phyloP scores from a whole-genome alignment of 306 rosid species.

The Lotus japonicus region DNA sequence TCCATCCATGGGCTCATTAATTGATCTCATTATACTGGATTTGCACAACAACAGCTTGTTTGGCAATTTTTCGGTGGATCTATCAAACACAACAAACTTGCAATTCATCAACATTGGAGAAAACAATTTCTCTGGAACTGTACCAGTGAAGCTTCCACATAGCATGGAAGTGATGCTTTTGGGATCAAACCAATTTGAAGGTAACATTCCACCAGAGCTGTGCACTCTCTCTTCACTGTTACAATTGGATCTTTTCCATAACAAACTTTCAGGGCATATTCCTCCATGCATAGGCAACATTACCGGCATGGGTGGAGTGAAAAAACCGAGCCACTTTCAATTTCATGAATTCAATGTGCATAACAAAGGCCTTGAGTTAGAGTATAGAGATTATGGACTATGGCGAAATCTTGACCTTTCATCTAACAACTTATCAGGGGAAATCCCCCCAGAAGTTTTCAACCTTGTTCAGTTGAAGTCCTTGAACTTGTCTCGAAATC shows the following conservation, averaged over 20 bases:
- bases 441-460: conserved; percentile 16
- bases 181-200: conserved; percentile 19
- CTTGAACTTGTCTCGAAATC: conserved; percentile 31
- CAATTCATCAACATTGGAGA: conserved; percentile 1
- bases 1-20: conserved; percentile 1
- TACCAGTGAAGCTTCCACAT: conserved; percentile 5
- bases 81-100: neutral
- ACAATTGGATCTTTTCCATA: conserved; percentile 11
- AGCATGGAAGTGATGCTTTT: conserved; percentile 3
- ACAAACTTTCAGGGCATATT: conserved; percentile 19
- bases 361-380: neutral
- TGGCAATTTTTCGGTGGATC: conserved; percentile 6
- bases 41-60: conserved; percentile 5
- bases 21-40: neutral
- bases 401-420: conserved; percentile 17
- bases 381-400: neutral
- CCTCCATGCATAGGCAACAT: conserved; percentile 13
- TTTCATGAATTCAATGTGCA: neutral
- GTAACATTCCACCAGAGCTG: conserved; percentile 9
- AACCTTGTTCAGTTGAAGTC: neutral
- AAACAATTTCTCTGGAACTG: conserved; percentile 18
- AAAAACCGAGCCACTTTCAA: neutral
- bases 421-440: conserved; percentile 4
- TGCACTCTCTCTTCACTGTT: conserved; percentile 19
- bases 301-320: neutral